phyloP scores from a whole-genome alignment of 2,329 filamentous ascomycete genomes.

The Ophiostoma australiae region DNA sequence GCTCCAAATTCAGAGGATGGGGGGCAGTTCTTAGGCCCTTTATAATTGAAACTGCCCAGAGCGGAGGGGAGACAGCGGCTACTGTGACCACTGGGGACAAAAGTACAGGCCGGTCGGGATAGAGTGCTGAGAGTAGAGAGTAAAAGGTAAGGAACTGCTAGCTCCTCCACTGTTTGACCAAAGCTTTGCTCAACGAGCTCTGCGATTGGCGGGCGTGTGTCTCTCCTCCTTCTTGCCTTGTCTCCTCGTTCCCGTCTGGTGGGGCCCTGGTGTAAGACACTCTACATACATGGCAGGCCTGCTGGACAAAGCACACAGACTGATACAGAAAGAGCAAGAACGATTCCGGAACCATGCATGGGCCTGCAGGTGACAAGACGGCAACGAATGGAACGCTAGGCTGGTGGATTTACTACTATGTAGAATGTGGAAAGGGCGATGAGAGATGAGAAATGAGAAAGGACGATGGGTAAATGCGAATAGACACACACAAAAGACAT shows the following conservation, averaged over 20 bases:
- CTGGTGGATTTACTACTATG: not conserved
- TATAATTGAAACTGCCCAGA: slow-evolving; percentile 20
- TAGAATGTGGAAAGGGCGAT: not conserved
- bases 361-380: slow-evolving; percentile 4
- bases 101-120: not conserved
- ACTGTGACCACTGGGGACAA: not conserved
- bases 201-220: slow-evolving; percentile 11
- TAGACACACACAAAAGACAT: not conserved
- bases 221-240: slow-evolving; percentile 7
- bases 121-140: not conserved
- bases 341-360: slow-evolving; percentile 16
- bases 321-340: not conserved
- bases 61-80: not conserved
- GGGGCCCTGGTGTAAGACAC: slow-evolving; percentile 24
- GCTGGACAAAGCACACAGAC: not conserved
- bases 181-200: slow-evolving; percentile 9
- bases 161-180: not conserved
- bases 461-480: not conserved
- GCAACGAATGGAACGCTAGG: slow-evolving; percentile 11
- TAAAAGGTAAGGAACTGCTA: not conserved
- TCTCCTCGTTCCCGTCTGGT: slow-evolving; percentile 17
- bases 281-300: not conserved
- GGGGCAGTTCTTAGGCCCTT: slow-evolving; percentile 18
- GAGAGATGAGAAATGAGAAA: not conserved
- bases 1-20: not conserved